These are phyloP conservation scores for Ramularia endophylla DNA, from an alignment of 2,329 filamentous ascomycete genomes.

Conservation along the genomic window DNA sequence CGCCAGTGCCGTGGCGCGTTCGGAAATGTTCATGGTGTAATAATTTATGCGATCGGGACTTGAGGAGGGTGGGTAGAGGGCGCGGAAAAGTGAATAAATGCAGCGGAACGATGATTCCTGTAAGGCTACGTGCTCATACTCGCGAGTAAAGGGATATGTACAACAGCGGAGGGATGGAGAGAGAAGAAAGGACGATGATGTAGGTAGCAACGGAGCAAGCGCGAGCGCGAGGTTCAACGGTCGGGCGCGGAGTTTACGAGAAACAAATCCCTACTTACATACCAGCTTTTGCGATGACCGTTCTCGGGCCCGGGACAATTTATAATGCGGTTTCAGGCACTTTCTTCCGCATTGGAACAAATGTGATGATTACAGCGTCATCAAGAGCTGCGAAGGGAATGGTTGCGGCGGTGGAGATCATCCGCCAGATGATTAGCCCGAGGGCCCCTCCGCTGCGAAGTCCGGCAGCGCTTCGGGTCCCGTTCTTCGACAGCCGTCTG, in stretches of 20 bases:
- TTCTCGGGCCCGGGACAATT: neutral
- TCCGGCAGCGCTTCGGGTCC: no score
- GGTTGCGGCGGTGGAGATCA: neutral
- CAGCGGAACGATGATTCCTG: neutral
- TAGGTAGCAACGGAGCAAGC: neutral
- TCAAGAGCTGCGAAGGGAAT: constrained; percentile 7
- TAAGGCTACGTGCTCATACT: neutral
- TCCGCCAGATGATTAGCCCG: no score
- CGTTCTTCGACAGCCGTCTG: no score
- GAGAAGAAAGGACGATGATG: neutral
- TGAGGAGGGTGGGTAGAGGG: constrained; percentile 25
- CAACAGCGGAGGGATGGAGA: neutral
- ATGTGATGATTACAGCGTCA: constrained; percentile 8
- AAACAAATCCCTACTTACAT: constrained; percentile 1
- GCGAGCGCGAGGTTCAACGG: neutral
- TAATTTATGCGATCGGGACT: neutral
- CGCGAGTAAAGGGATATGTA: neutral
- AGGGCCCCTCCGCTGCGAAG: no score
- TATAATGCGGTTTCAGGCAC: neutral
- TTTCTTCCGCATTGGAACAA: neutral
- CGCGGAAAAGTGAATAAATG: constrained; percentile 5
- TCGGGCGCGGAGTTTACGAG: neutral
- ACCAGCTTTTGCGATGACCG: neutral
- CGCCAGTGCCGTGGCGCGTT: constrained; percentile 35
- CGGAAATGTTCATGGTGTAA: constrained; percentile 25